A percentile compares a stretch with the other conserved stretches of the same genome.
phyloP scores from a whole-genome alignment of 495 filamentous ascomycete species.

The Glarea lozoyensis region DNA sequence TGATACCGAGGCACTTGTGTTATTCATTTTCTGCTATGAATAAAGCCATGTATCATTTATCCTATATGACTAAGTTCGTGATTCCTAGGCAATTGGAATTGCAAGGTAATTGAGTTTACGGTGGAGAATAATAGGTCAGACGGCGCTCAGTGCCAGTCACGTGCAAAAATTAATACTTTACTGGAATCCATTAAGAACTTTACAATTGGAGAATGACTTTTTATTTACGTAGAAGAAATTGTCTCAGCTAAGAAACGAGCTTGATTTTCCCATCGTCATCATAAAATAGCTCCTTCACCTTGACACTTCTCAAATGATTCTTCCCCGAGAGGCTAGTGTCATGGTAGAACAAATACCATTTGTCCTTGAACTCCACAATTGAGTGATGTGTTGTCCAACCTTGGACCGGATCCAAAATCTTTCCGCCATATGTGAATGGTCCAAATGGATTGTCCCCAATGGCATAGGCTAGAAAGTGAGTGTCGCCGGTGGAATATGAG shows the following conservation, averaged over 20 bases:
- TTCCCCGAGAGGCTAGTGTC: slow-evolving; percentile 54
- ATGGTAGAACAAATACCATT: slow-evolving; percentile 68
- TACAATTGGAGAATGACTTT: no score
- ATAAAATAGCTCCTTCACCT: slow-evolving; percentile 65
- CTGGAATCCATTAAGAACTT: no score
- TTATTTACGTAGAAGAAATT: no score
- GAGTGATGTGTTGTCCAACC: slow-evolving; percentile 77
- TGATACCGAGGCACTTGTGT: no score
- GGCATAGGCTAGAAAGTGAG: slow-evolving; percentile 61
- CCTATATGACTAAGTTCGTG: no score
- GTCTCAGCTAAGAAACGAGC: background rate
- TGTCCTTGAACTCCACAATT: slow-evolving; percentile 60
- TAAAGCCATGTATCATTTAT: no score
- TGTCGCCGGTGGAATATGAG: slow-evolving; percentile 66
- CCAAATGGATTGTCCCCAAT: slow-evolving; percentile 50
- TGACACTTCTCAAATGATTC: slow-evolving; percentile 58
- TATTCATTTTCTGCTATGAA: no score
- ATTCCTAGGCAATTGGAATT: no score
- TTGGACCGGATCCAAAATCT: slow-evolving; percentile 63
- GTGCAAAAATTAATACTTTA: no score
- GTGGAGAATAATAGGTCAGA: no score
- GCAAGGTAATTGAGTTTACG: no score
- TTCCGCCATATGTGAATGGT: slow-evolving; percentile 60
- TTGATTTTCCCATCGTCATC: slow-evolving; percentile 51
- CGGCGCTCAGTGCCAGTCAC: no score